Base-by-base conservation (phyloP, 345 rosid species). In the Combretum micranthum region DNA sequence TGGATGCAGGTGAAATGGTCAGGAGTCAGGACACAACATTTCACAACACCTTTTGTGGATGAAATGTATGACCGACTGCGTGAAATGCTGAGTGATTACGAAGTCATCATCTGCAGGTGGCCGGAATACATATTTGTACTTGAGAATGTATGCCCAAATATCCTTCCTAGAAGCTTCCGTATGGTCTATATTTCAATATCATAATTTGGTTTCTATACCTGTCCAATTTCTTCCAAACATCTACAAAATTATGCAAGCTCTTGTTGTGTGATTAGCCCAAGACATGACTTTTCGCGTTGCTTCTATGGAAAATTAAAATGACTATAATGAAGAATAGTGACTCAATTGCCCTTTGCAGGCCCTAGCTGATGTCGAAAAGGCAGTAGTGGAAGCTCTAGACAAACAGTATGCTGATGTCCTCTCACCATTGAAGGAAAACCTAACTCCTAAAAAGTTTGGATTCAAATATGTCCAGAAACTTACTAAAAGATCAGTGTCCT, bases 21-120 rank as follows among this genome's bases (percentile, higher is more conserved):
- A 15, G 99, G 99, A 47, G 96, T 93, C 60, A 74, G 81, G 75
- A 93, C 99, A 9, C 92, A 89, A 57, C 91, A 89, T 71, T 83
- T 90, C 52, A 93, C 99, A 32, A 93, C 99, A 59, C 97, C 99
- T 47, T 93, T 93, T 56, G 71, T 93, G 53, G 97, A 93, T 71
- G 97, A 89, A 55, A 87, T 93, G 90, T 93, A 93, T 66, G 94
- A 86, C 5, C 87, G 91, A 52, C 69, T 93, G 52, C 76, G 73
- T 44, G 96, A 82, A 68, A 89, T 95, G 61, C 68, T 87, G 63
- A 77, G 62, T 23, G 84, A 79, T 64, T 93, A 93, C 45, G 96
- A 89, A 77, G 85, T 93, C 61, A 87, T 89, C 67, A 93, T 87
- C 49, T 80, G 91, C 77, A 77, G 97, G 58, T 93, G 99, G 99